phyloP scores from a whole-genome alignment of 2,329 filamentous ascomycete genomes.

The Diplodia sapinea region DNA sequence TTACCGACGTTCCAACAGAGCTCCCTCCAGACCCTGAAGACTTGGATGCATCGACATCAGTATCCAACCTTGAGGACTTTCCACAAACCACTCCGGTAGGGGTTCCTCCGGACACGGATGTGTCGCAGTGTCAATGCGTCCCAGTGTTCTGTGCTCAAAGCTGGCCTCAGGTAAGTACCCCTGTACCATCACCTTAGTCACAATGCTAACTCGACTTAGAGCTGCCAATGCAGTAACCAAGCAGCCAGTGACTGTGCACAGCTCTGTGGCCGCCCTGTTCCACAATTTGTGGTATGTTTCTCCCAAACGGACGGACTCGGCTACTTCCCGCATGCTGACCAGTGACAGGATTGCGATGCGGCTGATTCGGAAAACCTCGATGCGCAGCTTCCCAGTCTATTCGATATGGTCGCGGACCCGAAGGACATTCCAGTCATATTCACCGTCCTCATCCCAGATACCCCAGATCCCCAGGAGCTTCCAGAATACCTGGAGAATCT shows the following conservation, averaged over 20 bases:
- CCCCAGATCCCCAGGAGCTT: slow-evolving; percentile 9
- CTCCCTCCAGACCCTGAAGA: not conserved
- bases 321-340: not conserved
- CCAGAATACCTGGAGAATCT: slow-evolving; percentile 6
- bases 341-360: not conserved
- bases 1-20: not conserved
- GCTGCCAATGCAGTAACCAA: slow-evolving; percentile 18
- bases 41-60: not conserved
- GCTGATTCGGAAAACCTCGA: not conserved
- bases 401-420: not conserved
- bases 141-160: slow-evolving; percentile 15
- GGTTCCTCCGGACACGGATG: not conserved
- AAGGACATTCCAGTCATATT: slow-evolving; percentile 6
- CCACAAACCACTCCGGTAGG: not conserved
- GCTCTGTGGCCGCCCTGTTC: not conserved
- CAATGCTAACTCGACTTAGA: not conserved
- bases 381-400: not conserved
- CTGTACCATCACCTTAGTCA: too few relatives aligned
- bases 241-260: slow-evolving; percentile 10
- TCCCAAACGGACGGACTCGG: not conserved
- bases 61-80: not conserved
- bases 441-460: not conserved
- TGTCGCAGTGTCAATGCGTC: not conserved
- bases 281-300: not conserved
- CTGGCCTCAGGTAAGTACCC: not conserved